These are phyloP conservation scores for Sideroxylon spinosum DNA, from an alignment of 179 eudicot species.

Conservation along the genomic window DNA sequence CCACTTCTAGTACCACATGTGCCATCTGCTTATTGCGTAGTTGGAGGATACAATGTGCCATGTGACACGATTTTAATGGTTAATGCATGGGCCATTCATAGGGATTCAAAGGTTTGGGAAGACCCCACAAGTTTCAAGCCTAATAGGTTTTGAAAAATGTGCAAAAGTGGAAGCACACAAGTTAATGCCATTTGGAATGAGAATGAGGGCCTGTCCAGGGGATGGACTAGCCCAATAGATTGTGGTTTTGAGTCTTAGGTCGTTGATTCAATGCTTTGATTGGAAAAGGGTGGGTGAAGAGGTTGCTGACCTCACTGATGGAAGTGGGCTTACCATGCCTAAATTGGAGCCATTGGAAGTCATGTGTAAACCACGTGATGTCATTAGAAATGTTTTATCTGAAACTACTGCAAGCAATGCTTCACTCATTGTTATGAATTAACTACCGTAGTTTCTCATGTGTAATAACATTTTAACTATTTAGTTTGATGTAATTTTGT, in stretches of 20 bases:
- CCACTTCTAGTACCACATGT: neutral
- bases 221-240: neutral
- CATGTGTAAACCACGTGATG: neutral
- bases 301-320: neutral
- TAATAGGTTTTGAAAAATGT: neutral
- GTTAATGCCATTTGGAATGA: neutral
- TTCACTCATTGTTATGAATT: no score
- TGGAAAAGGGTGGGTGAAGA: neutral
- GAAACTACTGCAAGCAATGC: no score
- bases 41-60: neutral
- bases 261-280: constrained; percentile 1
- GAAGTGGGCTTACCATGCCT: neutral
- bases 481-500: no score
- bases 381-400: no score
- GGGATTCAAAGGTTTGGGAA: constrained; percentile 20
- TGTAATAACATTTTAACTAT: no score
- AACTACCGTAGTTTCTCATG: no score
- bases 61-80: constrained; percentile 6
- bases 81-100: constrained; percentile 36
- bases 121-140: neutral
- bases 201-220: neutral
- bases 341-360: neutral
- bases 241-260: neutral
- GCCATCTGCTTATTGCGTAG: neutral
- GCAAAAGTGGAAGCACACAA: neutral